Evolutionary conservation across 2,329 filamentous ascomycete genomes (phyloP).

Genomic region (Torrubiellomyces zombiae): DNA sequence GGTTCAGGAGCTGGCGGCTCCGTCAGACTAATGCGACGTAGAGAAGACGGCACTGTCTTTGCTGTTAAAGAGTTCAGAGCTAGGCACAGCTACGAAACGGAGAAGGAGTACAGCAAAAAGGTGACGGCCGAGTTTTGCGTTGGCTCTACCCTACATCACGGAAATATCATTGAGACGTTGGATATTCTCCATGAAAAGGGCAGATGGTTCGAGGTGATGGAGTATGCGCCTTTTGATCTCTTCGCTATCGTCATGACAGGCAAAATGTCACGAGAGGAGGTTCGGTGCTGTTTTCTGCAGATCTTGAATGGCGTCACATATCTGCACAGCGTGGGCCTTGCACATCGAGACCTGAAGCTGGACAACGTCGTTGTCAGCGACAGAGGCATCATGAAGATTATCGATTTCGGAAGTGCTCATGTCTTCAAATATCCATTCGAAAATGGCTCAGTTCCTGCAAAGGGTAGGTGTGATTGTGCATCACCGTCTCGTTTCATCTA

Average conservation of each 20-base stretch:
- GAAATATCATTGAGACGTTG: constrained; percentile 95
- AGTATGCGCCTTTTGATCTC: constrained; percentile 88
- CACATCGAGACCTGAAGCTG: constrained; percentile 87
- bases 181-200: constrained; percentile 91
- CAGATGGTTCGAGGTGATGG: constrained; percentile 98
- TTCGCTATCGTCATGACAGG: constrained; percentile 99
- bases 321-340: constrained; percentile 84
- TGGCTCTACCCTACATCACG: constrained; percentile 88
- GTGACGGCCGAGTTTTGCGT: constrained; percentile 97
- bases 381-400: constrained; percentile 96
- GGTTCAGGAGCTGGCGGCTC: constrained; percentile 91
- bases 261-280: constrained; percentile 84
- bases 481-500: background rate
- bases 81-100: constrained; percentile 79
- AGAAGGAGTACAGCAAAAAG: constrained; percentile 95
- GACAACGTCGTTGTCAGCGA: constrained; percentile 98
- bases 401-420: constrained; percentile 94
- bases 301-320: constrained; percentile 91
- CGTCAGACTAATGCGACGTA: constrained; percentile 84
- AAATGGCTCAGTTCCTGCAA: constrained; percentile 34
- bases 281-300: constrained; percentile 82
- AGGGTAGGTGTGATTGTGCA: constrained; percentile 13
- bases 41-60: constrained; percentile 82
- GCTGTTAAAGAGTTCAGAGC: constrained; percentile 95
- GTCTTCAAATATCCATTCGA: constrained; percentile 98